phyloP scores from a whole-genome alignment of 2,329 filamentous ascomycete genomes.

The Ophiostoma populinum region DNA sequence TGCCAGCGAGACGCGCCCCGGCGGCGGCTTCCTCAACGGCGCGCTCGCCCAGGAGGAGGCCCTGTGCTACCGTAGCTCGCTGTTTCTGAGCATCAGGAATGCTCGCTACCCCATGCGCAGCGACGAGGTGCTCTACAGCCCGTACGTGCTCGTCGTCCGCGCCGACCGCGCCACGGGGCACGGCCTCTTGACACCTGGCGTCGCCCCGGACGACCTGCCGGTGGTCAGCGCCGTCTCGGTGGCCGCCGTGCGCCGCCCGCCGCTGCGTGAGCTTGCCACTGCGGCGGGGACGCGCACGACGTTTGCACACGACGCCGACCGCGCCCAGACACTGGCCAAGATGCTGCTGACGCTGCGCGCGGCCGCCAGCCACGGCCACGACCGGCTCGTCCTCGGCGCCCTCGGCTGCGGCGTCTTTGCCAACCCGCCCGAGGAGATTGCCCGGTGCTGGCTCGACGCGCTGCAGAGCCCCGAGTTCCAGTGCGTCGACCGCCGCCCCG shows the following conservation, averaged over 20 bases:
- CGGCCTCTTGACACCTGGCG: conserved; percentile 11
- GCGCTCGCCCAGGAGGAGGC: conserved; percentile 51
- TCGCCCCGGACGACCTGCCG: conserved; percentile 18
- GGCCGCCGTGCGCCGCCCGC: conserved; percentile 28
- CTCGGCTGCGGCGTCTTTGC: conserved; percentile 51
- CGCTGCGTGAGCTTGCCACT: conserved; percentile 2
- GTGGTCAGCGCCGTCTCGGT: conserved; percentile 43
- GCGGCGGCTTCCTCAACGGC: conserved; percentile 48
- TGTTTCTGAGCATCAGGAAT: conserved; percentile 28
- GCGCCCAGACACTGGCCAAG: conserved; percentile 40
- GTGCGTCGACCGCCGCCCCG: no score
- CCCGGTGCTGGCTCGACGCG: conserved; percentile 43
- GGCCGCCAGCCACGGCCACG: conserved; percentile 36
- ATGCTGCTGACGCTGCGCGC: conserved; percentile 44
- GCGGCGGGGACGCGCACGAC: not conserved
- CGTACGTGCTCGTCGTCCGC: conserved; percentile 18
- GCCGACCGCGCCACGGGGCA: conserved; percentile 6
- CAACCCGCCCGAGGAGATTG: conserved; percentile 45
- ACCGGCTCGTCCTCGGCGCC: conserved; percentile 46
- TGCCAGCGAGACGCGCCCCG: conserved; percentile 37
- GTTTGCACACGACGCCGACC: conserved; percentile 26
- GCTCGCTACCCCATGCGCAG: conserved; percentile 13
- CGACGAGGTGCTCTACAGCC: conserved; percentile 16
- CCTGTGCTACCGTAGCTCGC: conserved; percentile 45
- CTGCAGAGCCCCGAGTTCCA: conserved; percentile 42